phyloP scores from a whole-genome alignment of 352 stramenopile genomes.

The Phytopythium mirpurense region DNA sequence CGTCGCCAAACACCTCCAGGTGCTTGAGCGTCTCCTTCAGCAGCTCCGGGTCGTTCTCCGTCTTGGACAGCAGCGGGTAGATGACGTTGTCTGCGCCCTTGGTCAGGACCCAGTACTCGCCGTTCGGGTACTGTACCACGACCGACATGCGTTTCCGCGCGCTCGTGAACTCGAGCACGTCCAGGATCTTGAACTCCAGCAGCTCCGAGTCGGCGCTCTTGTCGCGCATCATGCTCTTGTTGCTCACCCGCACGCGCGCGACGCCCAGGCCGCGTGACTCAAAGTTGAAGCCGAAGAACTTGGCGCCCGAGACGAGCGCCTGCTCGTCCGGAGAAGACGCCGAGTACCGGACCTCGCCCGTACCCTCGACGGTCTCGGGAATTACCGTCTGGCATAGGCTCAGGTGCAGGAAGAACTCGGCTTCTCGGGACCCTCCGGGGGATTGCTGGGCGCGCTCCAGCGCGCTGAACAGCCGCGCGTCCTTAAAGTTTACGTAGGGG shows the following conservation, averaged over 20 bases:
- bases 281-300: slow-evolving; percentile 76
- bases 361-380: slow-evolving; percentile 46
- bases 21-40: slow-evolving; percentile 58
- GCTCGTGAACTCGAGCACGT: slow-evolving; percentile 96
- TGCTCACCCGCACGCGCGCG: slow-evolving; percentile 50
- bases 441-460: slow-evolving; percentile 31
- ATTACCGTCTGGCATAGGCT: slow-evolving; percentile 82
- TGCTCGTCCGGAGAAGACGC: slow-evolving; percentile 86
- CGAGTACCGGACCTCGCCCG: slow-evolving; percentile 52
- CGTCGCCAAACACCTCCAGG: slow-evolving; percentile 74
- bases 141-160: slow-evolving; percentile 80
- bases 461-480: slow-evolving; percentile 39
- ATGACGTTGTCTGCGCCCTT: slow-evolving; percentile 95
- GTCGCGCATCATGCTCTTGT: slow-evolving; percentile 36
- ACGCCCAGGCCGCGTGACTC: slow-evolving; percentile 57
- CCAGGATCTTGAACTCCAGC: slow-evolving; percentile 82
- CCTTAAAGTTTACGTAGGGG: slow-evolving; percentile 81
- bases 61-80: slow-evolving; percentile 67
- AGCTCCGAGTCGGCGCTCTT: slow-evolving; percentile 31
- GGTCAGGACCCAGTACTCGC: slow-evolving; percentile 61
- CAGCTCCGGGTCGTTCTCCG: slow-evolving; percentile 47
- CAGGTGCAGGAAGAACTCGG: slow-evolving; percentile 83
- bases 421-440: slow-evolving; percentile 24
- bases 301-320: slow-evolving; percentile 84
- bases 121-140: slow-evolving; percentile 64